A percentile compares a stretch with the other conserved stretches of the same genome.
phyloP scores from a whole-genome alignment of 345 rosid genomes.

The Corchorus olitorius region DNA sequence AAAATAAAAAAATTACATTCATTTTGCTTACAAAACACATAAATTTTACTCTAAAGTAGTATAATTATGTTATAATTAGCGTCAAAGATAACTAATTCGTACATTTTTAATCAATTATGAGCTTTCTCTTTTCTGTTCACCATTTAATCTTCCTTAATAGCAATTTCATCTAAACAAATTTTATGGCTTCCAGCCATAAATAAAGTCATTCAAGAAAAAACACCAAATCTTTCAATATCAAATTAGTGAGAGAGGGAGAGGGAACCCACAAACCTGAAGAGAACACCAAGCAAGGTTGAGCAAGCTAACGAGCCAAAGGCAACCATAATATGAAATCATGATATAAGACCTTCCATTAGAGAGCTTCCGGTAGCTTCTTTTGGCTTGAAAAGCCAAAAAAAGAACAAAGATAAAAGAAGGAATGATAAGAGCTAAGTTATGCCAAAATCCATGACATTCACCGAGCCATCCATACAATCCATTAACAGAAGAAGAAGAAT shows the following conservation, averaged over 20 bases:
- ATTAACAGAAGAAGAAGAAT: slow-evolving; percentile 18
- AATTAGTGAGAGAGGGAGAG: not conserved
- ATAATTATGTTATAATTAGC: not conserved
- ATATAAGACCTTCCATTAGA: slow-evolving; percentile 76
- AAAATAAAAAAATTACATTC: not conserved
- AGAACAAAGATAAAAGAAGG: slow-evolving; percentile 64
- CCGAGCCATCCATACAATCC: slow-evolving; percentile 60
- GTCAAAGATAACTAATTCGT: not conserved
- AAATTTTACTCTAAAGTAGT: not conserved
- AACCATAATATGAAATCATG: slow-evolving; percentile 79
- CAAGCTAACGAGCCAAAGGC: slow-evolving; percentile 89
- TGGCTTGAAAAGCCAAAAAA: slow-evolving; percentile 73
- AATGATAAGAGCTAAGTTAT: slow-evolving; percentile 55
- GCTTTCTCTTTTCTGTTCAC: not conserved
- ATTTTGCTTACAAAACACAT: not conserved
- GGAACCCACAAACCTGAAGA: slow-evolving; percentile 58
- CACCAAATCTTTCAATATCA: not conserved
- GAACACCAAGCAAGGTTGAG: slow-evolving; percentile 88
- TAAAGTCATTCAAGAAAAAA: not conserved
- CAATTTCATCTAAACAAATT: not conserved
- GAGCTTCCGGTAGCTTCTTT: slow-evolving; percentile 66
- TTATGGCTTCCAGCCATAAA: not conserved
- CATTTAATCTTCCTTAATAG: not conserved
- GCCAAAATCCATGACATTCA: slow-evolving; percentile 81
- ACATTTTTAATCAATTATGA: not conserved